A percentile compares a stretch with the other conserved stretches of the same genome.
These are phyloP conservation scores for Blastobotrys elegans DNA, from an alignment of 1,139 yeast species.

Conservation along the genomic window DNA sequence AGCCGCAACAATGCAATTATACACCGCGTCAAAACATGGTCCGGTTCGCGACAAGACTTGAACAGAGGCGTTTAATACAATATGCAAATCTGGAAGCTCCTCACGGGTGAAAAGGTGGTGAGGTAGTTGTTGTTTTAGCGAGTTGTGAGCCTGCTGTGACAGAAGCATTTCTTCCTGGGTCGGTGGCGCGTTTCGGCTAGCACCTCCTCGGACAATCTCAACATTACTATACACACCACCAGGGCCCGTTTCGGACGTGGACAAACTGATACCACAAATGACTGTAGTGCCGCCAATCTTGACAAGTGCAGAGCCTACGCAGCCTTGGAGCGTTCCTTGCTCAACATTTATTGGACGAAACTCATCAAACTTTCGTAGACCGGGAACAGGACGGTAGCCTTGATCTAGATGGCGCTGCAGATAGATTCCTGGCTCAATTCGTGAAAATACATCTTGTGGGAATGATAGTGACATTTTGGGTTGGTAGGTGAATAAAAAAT, in stretches of 20 bases:
- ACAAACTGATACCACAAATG: conserved; percentile 70
- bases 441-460: conserved; percentile 76
- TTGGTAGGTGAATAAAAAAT: neutral
- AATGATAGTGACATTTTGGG: conserved; percentile 41
- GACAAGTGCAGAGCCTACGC: conserved; percentile 65
- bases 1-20: conserved; percentile 65
- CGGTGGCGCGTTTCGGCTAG: conserved; percentile 49
- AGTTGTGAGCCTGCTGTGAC: conserved; percentile 63
- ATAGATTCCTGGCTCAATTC: conserved; percentile 81
- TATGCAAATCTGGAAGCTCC: conserved; percentile 36
- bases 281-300: conserved; percentile 73
- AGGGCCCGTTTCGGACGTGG: conserved; percentile 44
- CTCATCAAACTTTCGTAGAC: conserved; percentile 61
- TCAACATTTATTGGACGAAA: conserved; percentile 53
- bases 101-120: conserved; percentile 17
- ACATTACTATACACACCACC: conserved; percentile 68
- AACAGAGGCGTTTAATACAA: conserved; percentile 67
- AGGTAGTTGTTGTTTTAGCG: conserved; percentile 24
- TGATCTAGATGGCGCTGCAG: conserved; percentile 75
- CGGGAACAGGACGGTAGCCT: conserved; percentile 53
- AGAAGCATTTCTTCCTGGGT: conserved; percentile 85
- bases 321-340: conserved; percentile 14
- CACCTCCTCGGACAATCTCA: conserved; percentile 69
- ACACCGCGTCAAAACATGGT: conserved; percentile 73
- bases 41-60: conserved; percentile 79